Evolutionary conservation across 441 rosid genomes (phyloP).

Genomic region (Erodium moschatum): DNA sequence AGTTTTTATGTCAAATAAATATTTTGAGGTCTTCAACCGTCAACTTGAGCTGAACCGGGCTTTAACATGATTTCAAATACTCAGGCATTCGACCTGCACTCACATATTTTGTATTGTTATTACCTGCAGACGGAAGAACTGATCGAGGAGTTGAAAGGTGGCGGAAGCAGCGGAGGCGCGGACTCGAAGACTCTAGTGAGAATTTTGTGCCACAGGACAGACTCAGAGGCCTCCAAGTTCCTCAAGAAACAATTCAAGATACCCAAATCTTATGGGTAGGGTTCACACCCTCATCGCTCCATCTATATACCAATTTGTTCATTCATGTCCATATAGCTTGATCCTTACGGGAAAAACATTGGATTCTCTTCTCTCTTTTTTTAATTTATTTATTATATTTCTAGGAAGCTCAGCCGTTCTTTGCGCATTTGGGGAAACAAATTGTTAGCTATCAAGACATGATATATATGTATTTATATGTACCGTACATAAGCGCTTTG

Average conservation of each 20-base stretch:
- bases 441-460: background rate
- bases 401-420: background rate
- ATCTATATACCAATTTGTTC: background rate
- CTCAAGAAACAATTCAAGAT: conserved; percentile 89
- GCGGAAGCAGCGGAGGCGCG: conserved; percentile 59
- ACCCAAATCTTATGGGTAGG: conserved; percentile 57
- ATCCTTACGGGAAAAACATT: background rate
- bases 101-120: background rate
- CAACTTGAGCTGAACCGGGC: too few species aligned
- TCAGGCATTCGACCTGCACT: too few species aligned
- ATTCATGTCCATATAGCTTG: background rate
- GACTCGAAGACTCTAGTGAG: conserved; percentile 65
- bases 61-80: too few species aligned
- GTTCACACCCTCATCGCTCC: background rate
- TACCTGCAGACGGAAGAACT: conserved; percentile 65
- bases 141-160: conserved; percentile 59
- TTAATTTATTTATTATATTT: too few species aligned
- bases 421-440: background rate
- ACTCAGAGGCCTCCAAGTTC: conserved; percentile 77
- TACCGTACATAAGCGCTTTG: too few species aligned
- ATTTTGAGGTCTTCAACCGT: too few species aligned
- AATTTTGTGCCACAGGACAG: conserved; percentile 71
- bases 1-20: conserved; percentile 18
- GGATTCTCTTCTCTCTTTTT: too few species aligned
- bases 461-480: background rate